These are phyloP conservation scores for Ogataea wickerhamii DNA, from an alignment of 805 yeast species.

Conservation along the genomic window DNA sequence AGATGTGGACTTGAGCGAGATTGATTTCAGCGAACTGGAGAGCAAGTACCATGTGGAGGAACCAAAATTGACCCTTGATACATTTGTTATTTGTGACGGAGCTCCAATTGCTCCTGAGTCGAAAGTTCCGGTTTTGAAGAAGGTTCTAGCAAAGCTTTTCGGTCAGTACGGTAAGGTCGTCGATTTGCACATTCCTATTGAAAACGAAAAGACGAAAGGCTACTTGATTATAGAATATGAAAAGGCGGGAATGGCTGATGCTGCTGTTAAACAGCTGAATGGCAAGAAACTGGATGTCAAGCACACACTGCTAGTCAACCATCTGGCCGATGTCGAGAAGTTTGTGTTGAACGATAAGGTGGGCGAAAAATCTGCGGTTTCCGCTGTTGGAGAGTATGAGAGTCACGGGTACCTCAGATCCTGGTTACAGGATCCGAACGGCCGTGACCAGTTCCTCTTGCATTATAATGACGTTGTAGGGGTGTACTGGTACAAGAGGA, in stretches of 20 bases:
- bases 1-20: constrained; percentile 51
- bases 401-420: constrained; percentile 79
- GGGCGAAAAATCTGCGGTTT: constrained; percentile 62
- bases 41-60: constrained; percentile 59
- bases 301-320: constrained; percentile 84
- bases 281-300: constrained; percentile 91
- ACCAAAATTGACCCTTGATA: constrained; percentile 61
- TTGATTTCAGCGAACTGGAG: constrained; percentile 85
- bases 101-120: constrained; percentile 93
- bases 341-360: constrained; percentile 64
- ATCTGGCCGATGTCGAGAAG: constrained; percentile 76
- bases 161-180: constrained; percentile 73
- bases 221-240: constrained; percentile 81
- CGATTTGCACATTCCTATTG: constrained; percentile 80
- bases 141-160: constrained; percentile 81
- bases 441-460: constrained; percentile 85
- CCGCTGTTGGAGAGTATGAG: constrained; percentile 66
- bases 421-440: constrained; percentile 86
- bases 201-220: constrained; percentile 79
- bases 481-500: constrained; percentile 77
- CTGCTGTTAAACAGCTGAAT: constrained; percentile 76
- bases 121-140: constrained; percentile 77
- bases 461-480: constrained; percentile 80
- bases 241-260: constrained; percentile 60
- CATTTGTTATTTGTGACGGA: constrained; percentile 85